A percentile compares a stretch with the other conserved stretches of the same genome.
Conservation (phyloP, 2,329 filamentous ascomycete genomes). For the Cadophora malorum region DNA sequence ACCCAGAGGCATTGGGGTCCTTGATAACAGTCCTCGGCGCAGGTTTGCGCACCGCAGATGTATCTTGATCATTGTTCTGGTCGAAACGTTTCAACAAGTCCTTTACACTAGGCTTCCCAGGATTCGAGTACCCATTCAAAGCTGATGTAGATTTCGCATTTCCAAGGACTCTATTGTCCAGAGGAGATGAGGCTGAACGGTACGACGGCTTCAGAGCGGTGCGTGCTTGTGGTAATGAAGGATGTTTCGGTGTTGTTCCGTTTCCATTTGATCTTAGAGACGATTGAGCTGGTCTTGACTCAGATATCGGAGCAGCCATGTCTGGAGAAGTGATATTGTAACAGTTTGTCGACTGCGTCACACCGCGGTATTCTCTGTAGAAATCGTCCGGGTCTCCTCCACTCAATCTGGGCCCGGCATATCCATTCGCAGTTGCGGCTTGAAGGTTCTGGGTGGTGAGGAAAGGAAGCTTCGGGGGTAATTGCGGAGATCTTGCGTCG, state of each 20-base stretch:
- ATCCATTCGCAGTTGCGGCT: constrained; percentile 38
- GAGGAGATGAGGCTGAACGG: constrained; percentile 63
- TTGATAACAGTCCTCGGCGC: constrained; percentile 32
- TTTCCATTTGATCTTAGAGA: constrained; percentile 58
- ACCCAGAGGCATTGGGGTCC: constrained; percentile 32
- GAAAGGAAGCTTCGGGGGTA: constrained; percentile 40
- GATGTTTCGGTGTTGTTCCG: constrained; percentile 56
- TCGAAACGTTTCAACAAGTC: constrained; percentile 83
- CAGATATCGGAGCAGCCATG: constrained; percentile 46
- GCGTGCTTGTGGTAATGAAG: constrained; percentile 49
- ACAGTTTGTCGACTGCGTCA: constrained; percentile 40
- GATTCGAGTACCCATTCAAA: constrained; percentile 37
- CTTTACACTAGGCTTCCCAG: constrained; percentile 68
- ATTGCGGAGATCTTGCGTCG: constrained; percentile 33
- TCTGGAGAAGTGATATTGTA: constrained; percentile 34
- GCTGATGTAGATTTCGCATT: constrained; percentile 38
- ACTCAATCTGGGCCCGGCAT: constrained; percentile 30
- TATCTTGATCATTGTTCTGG: constrained; percentile 55
- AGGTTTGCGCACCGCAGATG: constrained; percentile 45
- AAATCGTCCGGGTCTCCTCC: constrained; percentile 53
- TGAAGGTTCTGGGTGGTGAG: constrained; percentile 42
- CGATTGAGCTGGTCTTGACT: constrained; percentile 50
- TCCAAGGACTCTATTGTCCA: constrained; percentile 48
- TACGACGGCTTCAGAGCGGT: constrained; percentile 50
- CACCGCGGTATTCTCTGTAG: constrained; percentile 53